Evolutionary conservation across 768 basidiomycete genomes (phyloP).

Genomic region (Lentinula edodes): DNA sequence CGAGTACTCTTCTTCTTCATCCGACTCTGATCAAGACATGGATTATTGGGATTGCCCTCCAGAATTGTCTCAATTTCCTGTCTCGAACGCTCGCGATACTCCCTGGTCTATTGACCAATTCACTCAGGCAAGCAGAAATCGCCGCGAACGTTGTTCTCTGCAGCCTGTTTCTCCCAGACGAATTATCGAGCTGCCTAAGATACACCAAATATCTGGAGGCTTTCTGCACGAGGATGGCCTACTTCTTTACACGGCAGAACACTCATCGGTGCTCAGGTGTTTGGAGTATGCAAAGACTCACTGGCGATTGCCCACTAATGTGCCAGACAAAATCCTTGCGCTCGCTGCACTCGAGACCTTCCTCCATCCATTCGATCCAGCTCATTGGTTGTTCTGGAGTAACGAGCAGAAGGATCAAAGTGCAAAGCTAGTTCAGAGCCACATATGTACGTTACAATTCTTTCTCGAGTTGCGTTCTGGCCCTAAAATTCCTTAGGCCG

Average conservation of each 20-base stretch:
- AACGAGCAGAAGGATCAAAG: constrained; percentile 41
- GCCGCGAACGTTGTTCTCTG: constrained; percentile 14
- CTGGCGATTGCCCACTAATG: constrained; percentile 31
- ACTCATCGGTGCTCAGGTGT: constrained; percentile 44
- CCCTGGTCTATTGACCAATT: constrained; percentile 18
- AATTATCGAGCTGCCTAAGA: background rate
- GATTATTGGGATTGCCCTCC: constrained; percentile 16
- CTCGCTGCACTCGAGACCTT: constrained; percentile 60
- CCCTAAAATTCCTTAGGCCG: background rate
- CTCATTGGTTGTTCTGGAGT: constrained; percentile 64
- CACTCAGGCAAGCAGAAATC: constrained; percentile 11
- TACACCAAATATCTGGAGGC: background rate
- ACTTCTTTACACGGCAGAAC: constrained; percentile 36
- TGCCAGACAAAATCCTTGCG: constrained; percentile 43
- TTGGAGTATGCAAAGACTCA: constrained; percentile 35
- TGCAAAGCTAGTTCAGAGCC: constrained; percentile 46
- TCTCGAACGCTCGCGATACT: constrained; percentile 31
- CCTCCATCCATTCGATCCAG: constrained; percentile 46
- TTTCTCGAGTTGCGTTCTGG: background rate
- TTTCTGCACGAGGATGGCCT: constrained; percentile 3
- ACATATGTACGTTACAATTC: constrained; percentile 40
- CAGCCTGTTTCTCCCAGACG: constrained; percentile 8
- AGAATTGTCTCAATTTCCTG: constrained; percentile 24
- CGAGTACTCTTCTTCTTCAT: constrained; percentile 3
- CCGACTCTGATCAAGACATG: constrained; percentile 13